Evolutionary conservation across 306 rosid species (phyloP).

Genomic region (Sicyos edulis): DNA sequence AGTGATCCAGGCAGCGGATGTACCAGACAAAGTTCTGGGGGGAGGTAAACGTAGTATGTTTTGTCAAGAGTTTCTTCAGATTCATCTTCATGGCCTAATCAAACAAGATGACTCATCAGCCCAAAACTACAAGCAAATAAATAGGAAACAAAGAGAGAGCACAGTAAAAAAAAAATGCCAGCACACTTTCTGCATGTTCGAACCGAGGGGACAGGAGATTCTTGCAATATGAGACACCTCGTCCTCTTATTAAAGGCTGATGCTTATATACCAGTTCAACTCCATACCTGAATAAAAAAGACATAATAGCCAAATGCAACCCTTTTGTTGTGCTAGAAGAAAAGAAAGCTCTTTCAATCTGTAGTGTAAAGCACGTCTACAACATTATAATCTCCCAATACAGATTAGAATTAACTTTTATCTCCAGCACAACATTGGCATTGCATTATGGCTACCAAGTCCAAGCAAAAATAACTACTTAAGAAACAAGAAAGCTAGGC

Average conservation of each 20-base stretch:
- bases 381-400: conserved; percentile 40
- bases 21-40: conserved; percentile 85
- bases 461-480: conserved; percentile 21
- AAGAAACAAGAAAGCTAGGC: conserved; percentile 11
- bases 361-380: conserved; percentile 46
- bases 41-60: conserved; percentile 91
- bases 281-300: conserved; percentile 65
- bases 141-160: conserved; percentile 14
- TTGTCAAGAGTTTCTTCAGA: conserved; percentile 79
- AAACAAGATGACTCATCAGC: conserved; percentile 24
- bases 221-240: conserved; percentile 98
- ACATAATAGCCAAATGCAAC: conserved; percentile 63
- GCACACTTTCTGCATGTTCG: conserved; percentile 77
- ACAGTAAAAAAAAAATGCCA: conserved; percentile 19
- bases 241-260: conserved; percentile 88
- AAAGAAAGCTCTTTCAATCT: conserved; percentile 53
- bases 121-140: conserved; percentile 11
- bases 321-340: conserved; percentile 57
- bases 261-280: conserved; percentile 79
- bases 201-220: conserved; percentile 92
- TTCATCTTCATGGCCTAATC: conserved; percentile 60
- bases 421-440: conserved; percentile 50
- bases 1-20: conserved; percentile 94
- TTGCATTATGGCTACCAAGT: conserved; percentile 41
- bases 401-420: conserved; percentile 54